Base-by-base conservation (phyloP, 805 yeast species). In the Yamadazyma scolyti region DNA sequence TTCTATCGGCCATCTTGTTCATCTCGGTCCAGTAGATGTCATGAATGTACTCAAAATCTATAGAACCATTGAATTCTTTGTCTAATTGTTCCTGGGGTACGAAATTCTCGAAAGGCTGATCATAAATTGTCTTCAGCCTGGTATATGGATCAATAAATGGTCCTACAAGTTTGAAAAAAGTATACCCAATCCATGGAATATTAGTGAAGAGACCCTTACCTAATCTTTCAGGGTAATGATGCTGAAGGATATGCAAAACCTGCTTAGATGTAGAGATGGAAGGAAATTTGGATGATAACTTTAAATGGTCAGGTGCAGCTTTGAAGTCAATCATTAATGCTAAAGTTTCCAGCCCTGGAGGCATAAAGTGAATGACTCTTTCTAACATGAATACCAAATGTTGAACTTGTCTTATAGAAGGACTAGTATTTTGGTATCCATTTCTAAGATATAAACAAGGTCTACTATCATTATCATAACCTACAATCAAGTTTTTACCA, bases 61-160 rank as follows among this genome's bases (percentile, higher is more conserved):
- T 52, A 23, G 69, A 61, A 2, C 71, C 73, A 35, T 70, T 65
- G 45, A 75, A 74, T 26, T 63, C 62, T 28, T 65, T 61, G 32
- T 71, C 77, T 27, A 75, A 52, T 44, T 75, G 79, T 29, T 71
- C 62, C 27, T 58, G 54, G 7, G 79, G 80, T 3, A 75, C 74
- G 33, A 65, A 72, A 33, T 72, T 65, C 29, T 64, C 74, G 41
- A 74, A 74, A 2, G 79, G 78, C 40, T 73, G 76, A 42, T 75
- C 80, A 42, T 73, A 75, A 9, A 72, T 61, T 5, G 77, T 68
- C 50, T 75, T 75, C 56, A 70, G 71, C 36, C 77, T 63, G 2
- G 82, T 75, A 37, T 68, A 66, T 6, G 79, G 79, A 45, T 75
- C 82, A 31, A 75, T 65, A 40, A 75, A 71, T 16, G 81, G 81